A percentile compares a stretch with the other conserved stretches of the same genome.
These are phyloP conservation scores for Globisporangium solare DNA, from an alignment of 352 stramenopile genomes.

Conservation along the genomic window DNA sequence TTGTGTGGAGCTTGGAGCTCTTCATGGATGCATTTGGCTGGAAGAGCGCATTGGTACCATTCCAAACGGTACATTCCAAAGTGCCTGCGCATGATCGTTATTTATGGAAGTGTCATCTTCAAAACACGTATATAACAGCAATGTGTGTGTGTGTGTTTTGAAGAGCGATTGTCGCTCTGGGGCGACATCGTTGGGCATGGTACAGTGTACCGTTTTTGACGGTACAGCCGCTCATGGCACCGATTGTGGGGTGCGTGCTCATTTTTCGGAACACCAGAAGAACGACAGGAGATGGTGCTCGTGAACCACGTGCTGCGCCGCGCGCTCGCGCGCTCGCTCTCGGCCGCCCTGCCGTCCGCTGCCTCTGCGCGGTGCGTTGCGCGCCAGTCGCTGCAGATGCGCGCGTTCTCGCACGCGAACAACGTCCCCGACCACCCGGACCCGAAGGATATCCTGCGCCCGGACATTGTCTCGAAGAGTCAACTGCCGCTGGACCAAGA, in stretches of 20 bases:
- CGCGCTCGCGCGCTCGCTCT: constrained; percentile 14
- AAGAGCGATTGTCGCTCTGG: no score
- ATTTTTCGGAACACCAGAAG: constrained; percentile 11
- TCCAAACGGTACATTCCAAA: neutral
- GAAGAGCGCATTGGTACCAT: neutral
- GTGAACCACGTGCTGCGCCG: constrained; percentile 27
- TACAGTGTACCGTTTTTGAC: constrained; percentile 4
- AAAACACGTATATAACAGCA: no score
- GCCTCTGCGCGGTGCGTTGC: neutral
- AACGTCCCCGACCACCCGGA: constrained; percentile 19
- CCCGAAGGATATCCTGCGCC: constrained; percentile 53
- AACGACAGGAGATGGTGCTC: constrained; percentile 22
- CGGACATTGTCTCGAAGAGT: constrained; percentile 33
- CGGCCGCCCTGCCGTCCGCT: neutral
- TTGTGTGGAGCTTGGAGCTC: neutral
- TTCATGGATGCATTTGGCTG: neutral
- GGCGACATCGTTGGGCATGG: neutral
- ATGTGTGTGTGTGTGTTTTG: no score
- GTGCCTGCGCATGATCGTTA: neutral
- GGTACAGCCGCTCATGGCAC: constrained; percentile 5
- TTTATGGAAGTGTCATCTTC: no score
- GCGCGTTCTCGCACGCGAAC: constrained; percentile 40
- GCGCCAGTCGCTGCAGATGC: constrained; percentile 14
- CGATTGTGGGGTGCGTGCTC: neutral
- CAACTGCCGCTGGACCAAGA: constrained; percentile 61